Percentiles rank a stretch among this genome's conserved stretches.
These are phyloP conservation scores for Thalassiosira hispida DNA, from an alignment of 352 stramenopile species.

Conservation along the genomic window DNA sequence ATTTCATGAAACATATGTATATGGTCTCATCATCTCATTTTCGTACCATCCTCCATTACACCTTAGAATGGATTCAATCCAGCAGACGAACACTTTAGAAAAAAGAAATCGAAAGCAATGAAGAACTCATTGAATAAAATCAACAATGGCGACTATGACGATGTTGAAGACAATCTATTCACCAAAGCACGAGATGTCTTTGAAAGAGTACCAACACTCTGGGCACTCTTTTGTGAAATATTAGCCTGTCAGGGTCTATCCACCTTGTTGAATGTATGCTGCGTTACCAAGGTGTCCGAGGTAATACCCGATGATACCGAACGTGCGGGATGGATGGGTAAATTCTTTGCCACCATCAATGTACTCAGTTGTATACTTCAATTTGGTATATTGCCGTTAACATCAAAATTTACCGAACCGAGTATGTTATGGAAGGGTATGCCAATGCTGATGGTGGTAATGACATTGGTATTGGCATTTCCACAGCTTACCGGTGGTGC, in stretches of 20 bases:
- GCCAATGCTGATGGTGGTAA: slow-evolving; percentile 53
- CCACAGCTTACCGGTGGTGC: slow-evolving; percentile 42
- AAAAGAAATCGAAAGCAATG: slow-evolving; percentile 32
- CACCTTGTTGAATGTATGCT: slow-evolving; percentile 80
- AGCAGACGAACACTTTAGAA: slow-evolving; percentile 51
- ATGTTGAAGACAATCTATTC: slow-evolving; percentile 34
- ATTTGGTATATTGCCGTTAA: slow-evolving; percentile 68
- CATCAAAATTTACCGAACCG: slow-evolving; percentile 30
- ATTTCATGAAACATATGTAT: no score
- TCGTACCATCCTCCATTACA: slow-evolving; percentile 1
- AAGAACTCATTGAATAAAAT: slow-evolving; percentile 8
- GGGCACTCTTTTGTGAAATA: slow-evolving; percentile 82
- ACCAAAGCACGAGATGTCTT: slow-evolving; percentile 71
- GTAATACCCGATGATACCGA: slow-evolving; percentile 70
- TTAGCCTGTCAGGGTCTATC: slow-evolving; percentile 76
- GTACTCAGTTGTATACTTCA: slow-evolving; percentile 70
- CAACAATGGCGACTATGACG: background rate
- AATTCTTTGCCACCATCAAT: slow-evolving; percentile 79
- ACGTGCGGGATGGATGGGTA: slow-evolving; percentile 77
- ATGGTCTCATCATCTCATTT: no score
- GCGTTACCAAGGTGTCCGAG: slow-evolving; percentile 64
- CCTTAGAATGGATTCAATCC: slow-evolving; percentile 72
- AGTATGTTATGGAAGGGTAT: slow-evolving; percentile 45
- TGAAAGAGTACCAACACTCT: slow-evolving; percentile 66
- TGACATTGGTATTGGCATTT: slow-evolving; percentile 51